Evolutionary conservation across 495 filamentous ascomycete genomes (phyloP).

Genomic region (Xylaria castorea): DNA sequence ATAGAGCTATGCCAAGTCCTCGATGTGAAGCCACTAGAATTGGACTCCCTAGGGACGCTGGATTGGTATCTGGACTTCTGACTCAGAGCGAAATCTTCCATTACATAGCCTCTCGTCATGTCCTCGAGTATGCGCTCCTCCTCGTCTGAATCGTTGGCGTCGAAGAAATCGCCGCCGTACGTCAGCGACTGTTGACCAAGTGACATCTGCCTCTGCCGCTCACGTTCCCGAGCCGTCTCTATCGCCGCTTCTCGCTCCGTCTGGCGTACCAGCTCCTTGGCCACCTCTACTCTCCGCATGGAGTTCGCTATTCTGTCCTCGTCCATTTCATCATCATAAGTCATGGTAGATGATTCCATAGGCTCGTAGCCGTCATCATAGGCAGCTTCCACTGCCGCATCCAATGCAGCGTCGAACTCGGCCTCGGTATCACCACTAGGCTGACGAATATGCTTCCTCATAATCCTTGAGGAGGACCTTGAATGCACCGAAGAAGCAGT

Average conservation of each 20-base stretch:
- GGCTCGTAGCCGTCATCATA: conserved; percentile 93
- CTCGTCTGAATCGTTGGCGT: conserved; percentile 82
- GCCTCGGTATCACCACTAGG: conserved; percentile 82
- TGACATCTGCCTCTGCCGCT: conserved; percentile 50
- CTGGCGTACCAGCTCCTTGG: conserved; percentile 79
- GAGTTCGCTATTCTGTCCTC: conserved; percentile 62
- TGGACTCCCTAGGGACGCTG: conserved; percentile 83
- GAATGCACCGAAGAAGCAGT: conserved; percentile 83
- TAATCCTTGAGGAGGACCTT: conserved; percentile 70
- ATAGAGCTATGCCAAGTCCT: conserved; percentile 89
- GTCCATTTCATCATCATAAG: conserved; percentile 38
- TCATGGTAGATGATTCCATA: conserved; percentile 56
- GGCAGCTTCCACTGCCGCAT: conserved; percentile 94
- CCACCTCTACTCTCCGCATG: conserved; percentile 74
- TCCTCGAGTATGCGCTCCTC: conserved; percentile 92
- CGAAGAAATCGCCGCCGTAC: conserved; percentile 54
- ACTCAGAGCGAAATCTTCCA: conserved; percentile 83
- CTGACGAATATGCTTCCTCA: conserved; percentile 68
- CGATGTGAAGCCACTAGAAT: conserved; percentile 82
- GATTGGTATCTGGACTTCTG: conserved; percentile 48
- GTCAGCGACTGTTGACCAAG: conserved; percentile 33
- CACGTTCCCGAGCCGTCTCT: conserved; percentile 63
- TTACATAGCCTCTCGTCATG: conserved; percentile 84
- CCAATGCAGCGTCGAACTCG: conserved; percentile 92
- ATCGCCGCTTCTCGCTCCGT: conserved; percentile 75